Base-by-base conservation (phyloP, 177 flowering plant species). In the Tripterygium wilfordii region DNA sequence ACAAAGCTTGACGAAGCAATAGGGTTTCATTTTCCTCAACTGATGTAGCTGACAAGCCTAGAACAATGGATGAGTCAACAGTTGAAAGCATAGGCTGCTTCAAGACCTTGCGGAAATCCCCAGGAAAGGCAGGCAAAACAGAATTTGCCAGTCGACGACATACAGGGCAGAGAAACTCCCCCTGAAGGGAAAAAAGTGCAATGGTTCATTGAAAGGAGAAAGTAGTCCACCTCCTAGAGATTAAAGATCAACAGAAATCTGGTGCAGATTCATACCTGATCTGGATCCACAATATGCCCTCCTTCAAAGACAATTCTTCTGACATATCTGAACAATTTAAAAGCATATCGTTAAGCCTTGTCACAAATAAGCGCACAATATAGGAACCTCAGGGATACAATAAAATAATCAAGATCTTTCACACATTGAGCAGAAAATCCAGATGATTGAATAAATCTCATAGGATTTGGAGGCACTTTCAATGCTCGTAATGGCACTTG, bases 161-260 rank as follows among this genome's bases (percentile, higher is more conserved):
- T 33, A 87, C 92, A 31, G 99, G 99, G 62, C 99, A 94, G 6
- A 89, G 80, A 51, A 94, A 85, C 62, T 94, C 97, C 20, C 96
- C 99, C 95, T 84, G 27, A 20, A 59, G 45, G 54, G 49, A 36
- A 51, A 14, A 54, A 48, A 36, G 33, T n/a, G n/a, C n/a, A n/a
- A n/a, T n/a, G n/a, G n/a, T n/a, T n/a, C n/a, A n/a, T n/a, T n/a
- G n/a, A n/a, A n/a, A 28, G 8, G n/a, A 8, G 16, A 22, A 30
- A n/a, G n/a, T n/a, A n/a, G n/a, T n/a, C n/a, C n/a, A n/a, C n/a
- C n/a, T n/a, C n/a, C n/a, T n/a, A n/a, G n/a, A n/a, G n/a, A n/a
- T n/a, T n/a, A n/a, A n/a, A n/a, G n/a, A n/a, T n/a, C n/a, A n/a
- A n/a, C n/a, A n/a, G n/a, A n/a, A n/a, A n/a, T n/a, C n/a, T n/a